phyloP scores from a whole-genome alignment of 1,284 basidiomycete genomes.

The Marasmius oreades region DNA sequence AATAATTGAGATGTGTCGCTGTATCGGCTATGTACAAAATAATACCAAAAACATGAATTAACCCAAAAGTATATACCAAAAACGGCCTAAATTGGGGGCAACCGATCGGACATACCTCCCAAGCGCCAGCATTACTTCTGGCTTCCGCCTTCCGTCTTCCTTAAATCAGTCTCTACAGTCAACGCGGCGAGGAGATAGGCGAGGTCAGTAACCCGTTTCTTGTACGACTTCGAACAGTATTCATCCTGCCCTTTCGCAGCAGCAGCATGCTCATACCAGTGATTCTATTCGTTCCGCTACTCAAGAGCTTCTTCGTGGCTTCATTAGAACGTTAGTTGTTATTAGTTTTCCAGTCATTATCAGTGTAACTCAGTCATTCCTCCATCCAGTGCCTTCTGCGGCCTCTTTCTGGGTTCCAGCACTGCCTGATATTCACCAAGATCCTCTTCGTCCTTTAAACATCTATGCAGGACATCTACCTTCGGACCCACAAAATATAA shows the following conservation, averaged over 20 bases:
- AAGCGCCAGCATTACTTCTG: too few relatives aligned
- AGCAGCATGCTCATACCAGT: not conserved
- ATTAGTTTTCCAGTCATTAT: not conserved
- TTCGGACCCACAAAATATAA: conserved; percentile 67
- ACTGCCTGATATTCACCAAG: conserved; percentile 74
- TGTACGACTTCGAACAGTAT: too few relatives aligned
- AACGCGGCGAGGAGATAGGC: too few relatives aligned
- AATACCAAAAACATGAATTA: too few relatives aligned
- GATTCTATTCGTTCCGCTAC: not conserved
- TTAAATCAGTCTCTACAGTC: too few relatives aligned
- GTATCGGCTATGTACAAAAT: too few relatives aligned
- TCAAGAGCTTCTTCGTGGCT: not conserved
- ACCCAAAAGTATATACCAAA: too few relatives aligned
- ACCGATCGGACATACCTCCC: too few relatives aligned
- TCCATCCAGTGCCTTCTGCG: conserved; percentile 61
- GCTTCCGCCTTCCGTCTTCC: too few relatives aligned
- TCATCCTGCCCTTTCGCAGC: not conserved
- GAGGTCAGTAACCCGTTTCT: too few relatives aligned
- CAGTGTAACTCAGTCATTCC: not conserved
- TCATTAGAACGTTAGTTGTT: not conserved
- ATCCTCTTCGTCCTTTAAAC: conserved; percentile 65
- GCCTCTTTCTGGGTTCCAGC: conserved; percentile 81
- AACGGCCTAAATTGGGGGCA: too few relatives aligned
- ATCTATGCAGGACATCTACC: conserved; percentile 82
- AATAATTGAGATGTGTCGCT: too few relatives aligned